Evolutionary conservation across 1,139 yeast species (phyloP).

Genomic region (Kodamaea plutei): DNA sequence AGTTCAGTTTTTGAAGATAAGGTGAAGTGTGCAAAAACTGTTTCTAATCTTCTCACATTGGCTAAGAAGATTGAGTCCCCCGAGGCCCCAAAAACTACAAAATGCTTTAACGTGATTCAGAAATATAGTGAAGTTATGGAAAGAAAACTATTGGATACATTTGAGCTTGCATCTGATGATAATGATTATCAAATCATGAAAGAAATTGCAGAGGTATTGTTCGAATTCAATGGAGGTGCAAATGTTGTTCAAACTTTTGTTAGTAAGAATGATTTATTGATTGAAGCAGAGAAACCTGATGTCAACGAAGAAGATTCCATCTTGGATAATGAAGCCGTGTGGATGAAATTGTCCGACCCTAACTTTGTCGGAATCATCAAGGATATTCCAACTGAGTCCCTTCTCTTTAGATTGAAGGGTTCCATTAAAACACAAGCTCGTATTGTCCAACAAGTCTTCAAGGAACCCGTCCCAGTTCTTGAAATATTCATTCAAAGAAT

Average conservation of each 20-base stretch:
- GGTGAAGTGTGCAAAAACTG: constrained; percentile 64
- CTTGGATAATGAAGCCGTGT: constrained; percentile 35
- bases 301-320: constrained; percentile 36
- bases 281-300: constrained; percentile 29
- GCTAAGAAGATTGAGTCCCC: constrained; percentile 58
- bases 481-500: constrained; percentile 70
- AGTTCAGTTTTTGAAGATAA: constrained; percentile 46
- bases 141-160: constrained; percentile 52
- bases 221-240: constrained; percentile 81
- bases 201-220: constrained; percentile 73
- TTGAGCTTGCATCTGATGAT: constrained; percentile 60
- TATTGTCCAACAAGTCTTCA: constrained; percentile 69
- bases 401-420: constrained; percentile 34
- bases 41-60: constrained; percentile 59
- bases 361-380: constrained; percentile 26
- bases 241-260: constrained; percentile 82
- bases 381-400: constrained; percentile 32
- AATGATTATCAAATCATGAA: constrained; percentile 61
- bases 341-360: constrained; percentile 38
- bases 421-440: constrained; percentile 67
- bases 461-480: constrained; percentile 60
- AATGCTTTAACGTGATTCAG: constrained; percentile 54
- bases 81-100: constrained; percentile 46
- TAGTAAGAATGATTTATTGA: constrained; percentile 71
- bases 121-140: constrained; percentile 78